Base-by-base conservation (phyloP, 2,329 filamentous ascomycete genomes). In the Nectriaceae sp. region DNA sequence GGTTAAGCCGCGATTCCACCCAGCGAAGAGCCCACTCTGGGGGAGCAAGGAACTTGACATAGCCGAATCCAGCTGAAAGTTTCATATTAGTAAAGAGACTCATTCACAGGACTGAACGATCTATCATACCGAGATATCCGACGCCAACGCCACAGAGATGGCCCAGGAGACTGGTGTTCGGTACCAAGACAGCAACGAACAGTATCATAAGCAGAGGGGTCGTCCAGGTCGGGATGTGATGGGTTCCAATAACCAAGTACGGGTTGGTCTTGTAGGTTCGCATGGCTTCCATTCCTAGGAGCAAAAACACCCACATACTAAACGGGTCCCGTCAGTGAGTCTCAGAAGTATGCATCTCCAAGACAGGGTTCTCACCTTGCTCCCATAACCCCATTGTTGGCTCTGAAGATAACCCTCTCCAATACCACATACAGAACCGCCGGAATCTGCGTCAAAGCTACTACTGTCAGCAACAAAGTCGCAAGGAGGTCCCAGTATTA, bases 281-380 rank as follows among this genome's bases (percentile, higher is more conserved):
- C 56, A 97, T 88, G 5, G 90, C 86, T 70, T 97, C 93, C 55
- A 88, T 83, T 36, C 85, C 87, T 29, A 97, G 78, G 19, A 99
- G 79, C 21, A 96, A 79, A 67, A 97, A 97, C 1, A 96, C 87
- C 90, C 93, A 97, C 47, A 97, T 81, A 68, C 92, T 96, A 55
- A 18, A 21, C 10, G 52, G 37, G 18, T 36, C n/a, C 11, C 21
- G 21, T 48, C 24, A 44, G 38, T 47, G 21, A 51, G 53, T 29
- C 11, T 21, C 21, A 15, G 4, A 21, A 16, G 21, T 5, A 21
- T 35, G 26, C 10, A 26, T 10, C 18, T n/a, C 18, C 11, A 24
- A 11, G 19, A 16, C 4, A 29, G 15, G 19, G 13, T 47, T 38
- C 78, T 60, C 73, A 92, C 90, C 89, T 95, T 33, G 91, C 85